Conservation (phyloP, 768 basidiomycete genomes). For the Leccinum longicurvipes region DNA sequence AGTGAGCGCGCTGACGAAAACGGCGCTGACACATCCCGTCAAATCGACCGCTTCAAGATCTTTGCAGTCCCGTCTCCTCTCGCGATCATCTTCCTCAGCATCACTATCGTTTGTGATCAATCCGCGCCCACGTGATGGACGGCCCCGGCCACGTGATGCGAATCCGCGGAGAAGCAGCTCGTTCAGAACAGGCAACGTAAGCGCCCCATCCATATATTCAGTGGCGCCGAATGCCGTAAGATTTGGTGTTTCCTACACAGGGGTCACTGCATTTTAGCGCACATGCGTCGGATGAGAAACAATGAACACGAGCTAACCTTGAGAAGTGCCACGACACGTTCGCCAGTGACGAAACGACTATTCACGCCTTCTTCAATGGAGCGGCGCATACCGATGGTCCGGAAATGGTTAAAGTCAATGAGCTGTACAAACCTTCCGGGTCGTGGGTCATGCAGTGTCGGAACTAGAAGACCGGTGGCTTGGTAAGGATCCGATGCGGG, state of each 20-base stretch:
- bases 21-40: constrained; percentile 90
- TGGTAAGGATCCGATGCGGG: not conserved
- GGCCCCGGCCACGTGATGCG: constrained; percentile 64
- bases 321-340: constrained; percentile 72
- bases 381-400: constrained; percentile 93
- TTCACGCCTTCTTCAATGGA: constrained; percentile 86
- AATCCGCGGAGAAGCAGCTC: constrained; percentile 88
- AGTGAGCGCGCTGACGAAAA: constrained; percentile 81
- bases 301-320: constrained; percentile 48
- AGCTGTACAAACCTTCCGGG: constrained; percentile 81
- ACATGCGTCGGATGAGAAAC: constrained; percentile 1
- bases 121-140: constrained; percentile 63
- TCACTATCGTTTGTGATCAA: constrained; percentile 50
- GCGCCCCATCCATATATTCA: constrained; percentile 96
- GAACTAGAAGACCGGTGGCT: constrained; percentile 42
- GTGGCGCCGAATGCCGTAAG: constrained; percentile 89
- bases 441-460: constrained; percentile 63
- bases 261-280: not conserved
- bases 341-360: constrained; percentile 90
- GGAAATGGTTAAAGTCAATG: constrained; percentile 94
- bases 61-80: constrained; percentile 67
- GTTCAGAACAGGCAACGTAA: constrained; percentile 79
- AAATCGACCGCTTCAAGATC: constrained; percentile 88
- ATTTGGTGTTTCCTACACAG: constrained; percentile 79
- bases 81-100: constrained; percentile 72